These are phyloP conservation scores for Leptodermis oblonga DNA, from an alignment of 257 asterid species.

Conservation along the genomic window DNA sequence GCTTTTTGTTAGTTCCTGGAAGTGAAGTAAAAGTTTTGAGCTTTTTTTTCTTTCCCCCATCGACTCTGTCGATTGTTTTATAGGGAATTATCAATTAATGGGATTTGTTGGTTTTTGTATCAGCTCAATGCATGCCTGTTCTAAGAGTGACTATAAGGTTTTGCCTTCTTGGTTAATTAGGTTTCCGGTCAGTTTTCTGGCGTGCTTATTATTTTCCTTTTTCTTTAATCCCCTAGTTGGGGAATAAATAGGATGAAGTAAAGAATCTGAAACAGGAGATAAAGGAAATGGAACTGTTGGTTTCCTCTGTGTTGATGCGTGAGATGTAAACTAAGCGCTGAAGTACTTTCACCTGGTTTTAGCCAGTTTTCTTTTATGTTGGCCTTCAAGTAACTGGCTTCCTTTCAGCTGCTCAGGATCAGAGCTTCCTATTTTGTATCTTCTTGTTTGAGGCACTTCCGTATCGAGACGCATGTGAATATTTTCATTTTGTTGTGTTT, in stretches of 20 bases:
- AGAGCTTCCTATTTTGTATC: background rate
- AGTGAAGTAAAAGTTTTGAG: background rate
- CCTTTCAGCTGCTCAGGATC: background rate
- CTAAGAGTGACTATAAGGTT: background rate
- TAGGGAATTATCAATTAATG: constrained; percentile 1
- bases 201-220: background rate
- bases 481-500: too few relatives aligned
- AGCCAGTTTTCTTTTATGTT: background rate
- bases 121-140: background rate
- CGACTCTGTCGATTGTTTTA: background rate
- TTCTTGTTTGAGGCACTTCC: background rate
- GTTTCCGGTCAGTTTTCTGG: background rate
- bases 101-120: background rate
- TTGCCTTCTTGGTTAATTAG: background rate
- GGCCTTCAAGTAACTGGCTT: background rate
- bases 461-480: background rate
- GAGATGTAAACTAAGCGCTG: background rate
- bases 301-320: background rate
- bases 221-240: background rate
- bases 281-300: background rate
- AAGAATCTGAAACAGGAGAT: background rate
- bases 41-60: background rate
- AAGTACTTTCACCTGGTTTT: background rate
- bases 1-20: background rate
- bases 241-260: background rate